Base-by-base conservation (phyloP, 108 stramenopile genomes). In the Aurantiochytrium sp. region DNA sequence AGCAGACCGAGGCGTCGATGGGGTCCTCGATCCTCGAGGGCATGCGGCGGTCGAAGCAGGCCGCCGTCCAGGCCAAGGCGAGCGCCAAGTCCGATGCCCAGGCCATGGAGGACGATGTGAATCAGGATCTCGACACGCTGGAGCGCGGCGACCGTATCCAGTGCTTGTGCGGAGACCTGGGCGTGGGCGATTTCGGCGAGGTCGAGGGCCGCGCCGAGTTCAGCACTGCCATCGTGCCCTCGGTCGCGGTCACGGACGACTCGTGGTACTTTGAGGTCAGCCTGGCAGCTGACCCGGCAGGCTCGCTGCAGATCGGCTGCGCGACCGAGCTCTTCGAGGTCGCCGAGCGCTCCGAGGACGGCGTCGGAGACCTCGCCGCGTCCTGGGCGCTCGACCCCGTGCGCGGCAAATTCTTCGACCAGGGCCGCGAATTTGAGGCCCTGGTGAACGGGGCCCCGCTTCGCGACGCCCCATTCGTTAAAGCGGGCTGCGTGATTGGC, bases 341-440 rank as follows among this genome's bases (percentile, higher is more conserved):
- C 73, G 1, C n/a, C 24, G 73, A 81, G 45, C 19, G 8, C 6
- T 48, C 73, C 39, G 45, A 81, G 12, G 73, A 81, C 73, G 73
- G 73, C 12, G 73, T 81, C 17, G 73, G 73, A 17, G 73, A 81
- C 32, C 2, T 48, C n/a, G 10, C 45, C 36, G 12, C 12, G 8
- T 48, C 42, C 45, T 81, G 73, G 73, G 73, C 73, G n/a, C 39
- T 81, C 1, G 73, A 81, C 39, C 73, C 73, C 42, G n/a, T 81
- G 1, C 73, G 73, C 1, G 42, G 45, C 39, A 81, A 81, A 81
- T 48, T 81, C 24, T 81, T 81, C 45, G 27, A 48, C 24, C 73
- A 81, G n/a, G 73, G 73, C 45, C 1, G 24, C n/a, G 73, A 81
- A 12, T 12, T 81, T 24, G 42, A 81, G 12, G 73, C 45, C 6